Percentiles rank a stretch among this genome's conserved stretches.
Conservation (phyloP, 305 asterid genomes). For the Lippia alba region DNA sequence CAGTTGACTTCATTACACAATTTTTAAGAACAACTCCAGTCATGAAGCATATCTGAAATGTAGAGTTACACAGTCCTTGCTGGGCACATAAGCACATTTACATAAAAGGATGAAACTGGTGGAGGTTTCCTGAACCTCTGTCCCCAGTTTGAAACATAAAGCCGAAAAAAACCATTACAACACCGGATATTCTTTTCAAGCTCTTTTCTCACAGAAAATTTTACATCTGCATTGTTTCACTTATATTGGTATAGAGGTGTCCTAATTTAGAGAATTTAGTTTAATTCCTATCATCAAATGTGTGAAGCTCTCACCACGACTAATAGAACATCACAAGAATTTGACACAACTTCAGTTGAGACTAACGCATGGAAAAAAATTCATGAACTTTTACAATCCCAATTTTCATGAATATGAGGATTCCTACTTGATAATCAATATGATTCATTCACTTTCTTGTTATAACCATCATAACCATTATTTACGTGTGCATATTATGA, state of each 20-base stretch:
- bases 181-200: neutral
- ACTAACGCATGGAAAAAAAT: conserved; percentile 5
- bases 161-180: neutral
- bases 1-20: conserved; percentile 23
- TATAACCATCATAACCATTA: conserved; percentile 15
- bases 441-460: conserved; percentile 20
- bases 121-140: neutral
- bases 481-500: too few relatives aligned
- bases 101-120: conserved; percentile 5
- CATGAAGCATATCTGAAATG: neutral
- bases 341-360: conserved; percentile 5
- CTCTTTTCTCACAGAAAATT: neutral
- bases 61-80: neutral
- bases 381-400: neutral
- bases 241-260: neutral
- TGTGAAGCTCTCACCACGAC: conserved; percentile 6
- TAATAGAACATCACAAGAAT: neutral
- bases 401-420: neutral
- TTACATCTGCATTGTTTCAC: conserved; percentile 7
- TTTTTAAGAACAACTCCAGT: neutral
- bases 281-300: too few relatives aligned
- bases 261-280: neutral
- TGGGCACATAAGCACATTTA: neutral
- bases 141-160: neutral
- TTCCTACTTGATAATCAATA: neutral